Percentiles rank a stretch among this genome's conserved stretches.
phyloP scores from a whole-genome alignment of 2,329 filamentous ascomycete species.

The Zasmidium cellare region DNA sequence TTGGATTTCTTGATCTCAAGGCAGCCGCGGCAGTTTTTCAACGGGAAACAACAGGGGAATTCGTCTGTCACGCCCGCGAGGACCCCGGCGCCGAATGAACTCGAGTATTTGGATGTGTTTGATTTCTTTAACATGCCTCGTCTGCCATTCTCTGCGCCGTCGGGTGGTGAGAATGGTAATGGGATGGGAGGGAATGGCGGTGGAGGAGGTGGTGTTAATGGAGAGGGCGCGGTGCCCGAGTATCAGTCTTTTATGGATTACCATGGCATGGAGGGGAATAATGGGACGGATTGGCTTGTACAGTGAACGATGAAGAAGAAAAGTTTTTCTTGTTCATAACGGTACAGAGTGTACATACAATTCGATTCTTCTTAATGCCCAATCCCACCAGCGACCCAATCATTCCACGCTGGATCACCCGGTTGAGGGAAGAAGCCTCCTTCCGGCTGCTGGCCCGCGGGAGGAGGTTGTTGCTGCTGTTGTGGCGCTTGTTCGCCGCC shows the following conservation, averaged over 20 bases:
- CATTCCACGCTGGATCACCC: conserved; percentile 65
- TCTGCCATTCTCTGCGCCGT: conserved; percentile 48
- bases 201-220: conserved; percentile 26
- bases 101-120: conserved; percentile 90
- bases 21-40: conserved; percentile 61
- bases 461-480: conserved; percentile 37
- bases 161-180: conserved; percentile 24
- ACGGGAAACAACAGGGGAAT: conserved; percentile 18
- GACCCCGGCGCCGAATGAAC: conserved; percentile 70
- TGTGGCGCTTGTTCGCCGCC: conserved; percentile 29
- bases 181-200: conserved; percentile 25
- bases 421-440: conserved; percentile 65
- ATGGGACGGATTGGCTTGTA: conserved; percentile 22
- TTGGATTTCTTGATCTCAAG: conserved; percentile 85
- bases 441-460: conserved; percentile 47
- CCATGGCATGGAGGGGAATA: conserved; percentile 20
- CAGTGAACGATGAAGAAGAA: conserved; percentile 5
- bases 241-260: conserved; percentile 28
- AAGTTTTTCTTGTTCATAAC: neutral
- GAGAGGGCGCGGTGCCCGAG: conserved; percentile 28
- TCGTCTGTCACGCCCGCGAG: conserved; percentile 35
- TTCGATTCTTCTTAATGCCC: conserved; percentile 56
- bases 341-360: conserved; percentile 1
- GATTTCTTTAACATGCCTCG: conserved; percentile 92
- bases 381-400: conserved; percentile 68